Conservation (phyloP, 805 yeast genomes). For the Helenozyma baotianmanensis region DNA sequence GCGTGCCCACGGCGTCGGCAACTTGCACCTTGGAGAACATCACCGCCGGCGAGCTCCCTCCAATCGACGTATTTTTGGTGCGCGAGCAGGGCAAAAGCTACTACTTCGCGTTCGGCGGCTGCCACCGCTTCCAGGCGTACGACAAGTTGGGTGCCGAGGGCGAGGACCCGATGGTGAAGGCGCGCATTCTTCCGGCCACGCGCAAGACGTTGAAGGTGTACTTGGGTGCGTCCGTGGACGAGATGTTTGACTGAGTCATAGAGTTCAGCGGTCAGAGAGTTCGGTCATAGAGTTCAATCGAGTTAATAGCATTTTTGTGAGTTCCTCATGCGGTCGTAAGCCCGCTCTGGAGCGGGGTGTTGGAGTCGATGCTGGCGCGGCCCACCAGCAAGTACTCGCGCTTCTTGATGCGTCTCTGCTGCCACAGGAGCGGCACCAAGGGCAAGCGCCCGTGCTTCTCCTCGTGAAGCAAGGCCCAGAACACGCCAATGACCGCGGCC, state of each 20-base stretch:
- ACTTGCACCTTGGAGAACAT: constrained; percentile 53
- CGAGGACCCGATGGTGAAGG: constrained; percentile 48
- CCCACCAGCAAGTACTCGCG: constrained; percentile 2
- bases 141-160: constrained; percentile 42
- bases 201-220: constrained; percentile 62
- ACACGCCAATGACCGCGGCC: constrained; percentile 45
- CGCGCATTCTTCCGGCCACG: constrained; percentile 73
- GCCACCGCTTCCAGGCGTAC: constrained; percentile 86
- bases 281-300: too few relatives aligned
- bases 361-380: constrained; percentile 24
- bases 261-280: too few relatives aligned
- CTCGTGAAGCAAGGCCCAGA: constrained; percentile 43
- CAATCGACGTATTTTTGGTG: constrained; percentile 72
- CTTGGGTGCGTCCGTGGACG: constrained; percentile 64
- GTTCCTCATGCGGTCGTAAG: too few relatives aligned
- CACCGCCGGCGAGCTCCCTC: constrained; percentile 66
- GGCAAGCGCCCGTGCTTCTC: constrained; percentile 60
- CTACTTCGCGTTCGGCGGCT: constrained; percentile 87
- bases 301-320: too few relatives aligned
- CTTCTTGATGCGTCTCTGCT: constrained; percentile 10
- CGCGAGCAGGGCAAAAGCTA: constrained; percentile 55
- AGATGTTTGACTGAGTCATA: constrained; percentile 35
- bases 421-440: constrained; percentile 16
- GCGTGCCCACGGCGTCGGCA: constrained; percentile 57
- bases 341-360: too few relatives aligned